These are phyloP conservation scores for Hypericum perforatum DNA, from an alignment of 345 rosid species.

Conservation along the genomic window DNA sequence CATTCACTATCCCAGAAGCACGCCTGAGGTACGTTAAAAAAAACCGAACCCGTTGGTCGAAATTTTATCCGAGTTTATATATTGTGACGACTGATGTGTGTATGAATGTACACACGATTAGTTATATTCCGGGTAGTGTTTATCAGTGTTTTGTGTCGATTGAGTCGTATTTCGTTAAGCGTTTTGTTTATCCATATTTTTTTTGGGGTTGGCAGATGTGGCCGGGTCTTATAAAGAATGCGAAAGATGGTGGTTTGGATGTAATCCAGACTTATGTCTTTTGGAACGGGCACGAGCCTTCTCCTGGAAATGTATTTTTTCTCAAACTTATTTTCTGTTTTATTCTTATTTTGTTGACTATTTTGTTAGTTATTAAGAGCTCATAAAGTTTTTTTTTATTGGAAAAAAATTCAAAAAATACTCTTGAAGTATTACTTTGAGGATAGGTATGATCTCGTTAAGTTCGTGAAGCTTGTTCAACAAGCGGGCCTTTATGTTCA, in stretches of 20 bases:
- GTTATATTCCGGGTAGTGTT: too few species aligned
- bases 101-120: too few species aligned
- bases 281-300: slow-evolving; percentile 96
- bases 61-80: too few species aligned
- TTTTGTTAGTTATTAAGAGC: neutral
- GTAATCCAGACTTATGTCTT: slow-evolving; percentile 86
- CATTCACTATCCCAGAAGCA: neutral
- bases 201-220: slow-evolving; percentile 64
- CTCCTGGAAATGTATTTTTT: slow-evolving; percentile 63
- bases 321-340: neutral
- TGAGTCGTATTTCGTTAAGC: too few species aligned
- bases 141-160: too few species aligned
- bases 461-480: slow-evolving; percentile 25
- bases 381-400: neutral
- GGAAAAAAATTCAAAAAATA: slow-evolving; percentile 8
- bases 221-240: slow-evolving; percentile 85
- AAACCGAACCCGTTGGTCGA: too few species aligned
- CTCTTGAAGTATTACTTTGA: slow-evolving; percentile 19
- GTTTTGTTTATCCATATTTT: too few species aligned
- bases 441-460: slow-evolving; percentile 26
- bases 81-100: too few species aligned
- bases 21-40: neutral
- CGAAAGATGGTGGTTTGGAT: slow-evolving; percentile 95
- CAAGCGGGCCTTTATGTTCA: slow-evolving; percentile 28
- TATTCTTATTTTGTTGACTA: neutral